Conservation (phyloP, 2,329 filamentous ascomycete species). For the Plectosphaerella cucumerina region DNA sequence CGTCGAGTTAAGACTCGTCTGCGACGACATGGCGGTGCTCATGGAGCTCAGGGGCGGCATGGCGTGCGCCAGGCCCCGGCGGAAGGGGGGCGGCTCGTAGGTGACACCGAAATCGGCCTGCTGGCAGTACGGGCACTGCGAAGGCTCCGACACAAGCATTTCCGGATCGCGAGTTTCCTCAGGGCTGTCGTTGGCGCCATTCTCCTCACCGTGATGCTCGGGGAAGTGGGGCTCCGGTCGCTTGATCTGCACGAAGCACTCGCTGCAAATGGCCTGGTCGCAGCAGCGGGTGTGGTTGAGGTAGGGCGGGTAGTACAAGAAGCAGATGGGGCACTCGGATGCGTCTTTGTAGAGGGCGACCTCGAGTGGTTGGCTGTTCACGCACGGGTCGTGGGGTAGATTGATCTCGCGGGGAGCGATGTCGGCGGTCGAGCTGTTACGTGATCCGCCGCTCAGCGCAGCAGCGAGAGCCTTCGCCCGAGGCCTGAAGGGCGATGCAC, state of each 20-base stretch:
- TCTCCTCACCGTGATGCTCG: constrained; percentile 61
- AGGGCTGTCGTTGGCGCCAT: constrained; percentile 25
- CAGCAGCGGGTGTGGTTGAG: constrained; percentile 93
- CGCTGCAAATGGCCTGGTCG: constrained; percentile 93
- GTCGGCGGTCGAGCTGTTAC: constrained; percentile 68
- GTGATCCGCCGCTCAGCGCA: constrained; percentile 68
- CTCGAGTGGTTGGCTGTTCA: constrained; percentile 92
- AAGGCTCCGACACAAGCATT: constrained; percentile 83
- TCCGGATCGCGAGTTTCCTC: constrained; percentile 45
- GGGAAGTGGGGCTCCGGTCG: constrained; percentile 86
- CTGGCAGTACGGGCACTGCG: constrained; percentile 91
- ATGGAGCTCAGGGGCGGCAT: constrained; percentile 43
- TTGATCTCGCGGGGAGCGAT: constrained; percentile 72
- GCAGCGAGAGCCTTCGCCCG: constrained; percentile 87
- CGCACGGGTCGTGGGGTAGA: constrained; percentile 76
- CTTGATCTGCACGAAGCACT: constrained; percentile 99
- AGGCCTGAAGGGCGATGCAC: constrained; percentile 66
- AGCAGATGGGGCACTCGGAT: constrained; percentile 91
- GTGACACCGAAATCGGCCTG: constrained; percentile 96
- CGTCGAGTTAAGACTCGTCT: constrained; percentile 68
- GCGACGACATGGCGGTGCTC: constrained; percentile 78
- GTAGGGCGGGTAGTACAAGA: constrained; percentile 91
- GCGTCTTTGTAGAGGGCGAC: constrained; percentile 92
- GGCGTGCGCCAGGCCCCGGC: constrained; percentile 72
- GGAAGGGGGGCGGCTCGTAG: constrained; percentile 84